Evolutionary conservation across 2,329 filamentous ascomycete genomes (phyloP).

Genomic region (Microdochium nivale): DNA sequence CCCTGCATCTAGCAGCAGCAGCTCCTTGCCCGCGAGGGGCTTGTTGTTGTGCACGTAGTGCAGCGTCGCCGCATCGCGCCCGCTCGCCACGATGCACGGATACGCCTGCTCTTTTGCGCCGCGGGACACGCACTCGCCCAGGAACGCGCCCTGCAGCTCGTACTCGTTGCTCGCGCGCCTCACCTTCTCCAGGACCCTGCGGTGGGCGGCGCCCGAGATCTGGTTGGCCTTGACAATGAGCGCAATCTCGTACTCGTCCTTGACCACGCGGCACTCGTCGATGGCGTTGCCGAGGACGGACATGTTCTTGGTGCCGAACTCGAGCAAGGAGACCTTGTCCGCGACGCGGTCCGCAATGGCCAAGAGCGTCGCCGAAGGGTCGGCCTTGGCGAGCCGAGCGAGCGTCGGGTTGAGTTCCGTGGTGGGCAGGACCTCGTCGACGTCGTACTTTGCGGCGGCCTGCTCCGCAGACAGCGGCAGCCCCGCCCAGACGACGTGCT

Average conservation of each 20-base stretch:
- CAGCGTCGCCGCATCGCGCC: conserved; percentile 71
- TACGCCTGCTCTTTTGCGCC: conserved; percentile 82
- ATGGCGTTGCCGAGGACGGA: conserved; percentile 51
- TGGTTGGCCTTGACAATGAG: conserved; percentile 65
- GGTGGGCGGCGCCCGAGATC: conserved; percentile 60
- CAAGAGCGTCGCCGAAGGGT: conserved; percentile 48
- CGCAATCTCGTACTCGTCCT: conserved; percentile 67
- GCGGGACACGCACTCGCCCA: conserved; percentile 65
- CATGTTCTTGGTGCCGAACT: conserved; percentile 58
- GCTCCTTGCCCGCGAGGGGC: conserved; percentile 60
- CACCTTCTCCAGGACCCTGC: conserved; percentile 51
- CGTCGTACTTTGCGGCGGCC: conserved; percentile 68
- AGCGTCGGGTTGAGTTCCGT: conserved; percentile 70
- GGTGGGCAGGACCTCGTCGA: conserved; percentile 68
- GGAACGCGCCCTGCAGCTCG: conserved; percentile 74
- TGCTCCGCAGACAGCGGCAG: conserved; percentile 71
- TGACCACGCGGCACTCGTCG: conserved; percentile 59
- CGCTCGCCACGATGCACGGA: conserved; percentile 74
- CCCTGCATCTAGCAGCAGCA: conserved; percentile 79
- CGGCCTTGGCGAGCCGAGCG: conserved; percentile 36
- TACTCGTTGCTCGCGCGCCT: conserved; percentile 64
- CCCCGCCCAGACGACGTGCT: conserved; percentile 88
- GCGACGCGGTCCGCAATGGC: conserved; percentile 74
- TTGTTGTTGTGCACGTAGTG: conserved; percentile 81
- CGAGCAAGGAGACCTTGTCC: conserved; percentile 60